phyloP scores from a whole-genome alignment of 306 rosid species.

The Echinosophora koreensis region DNA sequence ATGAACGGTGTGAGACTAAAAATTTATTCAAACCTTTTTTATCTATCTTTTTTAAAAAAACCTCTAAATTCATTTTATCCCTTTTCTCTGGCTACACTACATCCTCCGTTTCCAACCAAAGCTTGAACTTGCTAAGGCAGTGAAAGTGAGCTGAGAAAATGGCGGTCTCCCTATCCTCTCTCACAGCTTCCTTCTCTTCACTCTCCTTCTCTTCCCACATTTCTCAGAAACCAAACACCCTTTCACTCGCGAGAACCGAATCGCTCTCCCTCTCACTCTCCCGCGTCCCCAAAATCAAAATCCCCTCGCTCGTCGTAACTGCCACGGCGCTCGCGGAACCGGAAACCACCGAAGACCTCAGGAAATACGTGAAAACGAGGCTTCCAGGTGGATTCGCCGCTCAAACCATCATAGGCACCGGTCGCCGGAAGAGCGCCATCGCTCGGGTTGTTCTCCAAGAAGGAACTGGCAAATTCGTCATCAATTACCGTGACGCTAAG shows the following conservation, averaged over 20 bases:
- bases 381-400: conserved; percentile 98
- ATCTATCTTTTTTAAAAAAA: no score
- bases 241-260: conserved; percentile 49
- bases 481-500: conserved; percentile 95
- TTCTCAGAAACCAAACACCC: conserved; percentile 58
- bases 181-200: conserved; percentile 68
- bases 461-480: conserved; percentile 87
- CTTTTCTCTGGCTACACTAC: conserved; percentile 7
- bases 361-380: conserved; percentile 73
- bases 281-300: neutral
- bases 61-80: conserved; percentile 39
- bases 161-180: conserved; percentile 71
- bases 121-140: conserved; percentile 5
- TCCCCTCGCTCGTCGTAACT: conserved; percentile 57
- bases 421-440: conserved; percentile 83
- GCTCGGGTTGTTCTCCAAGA: conserved; percentile 94
- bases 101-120: neutral
- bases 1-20: no score
- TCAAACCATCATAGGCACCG: conserved; percentile 81
- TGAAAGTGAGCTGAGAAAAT: conserved; percentile 34
- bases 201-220: conserved; percentile 86
- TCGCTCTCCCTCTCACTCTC: conserved; percentile 51
- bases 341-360: conserved; percentile 73
- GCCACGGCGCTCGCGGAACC: conserved; percentile 62
- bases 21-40: no score